These are phyloP conservation scores for Spizellomyces sp. DNA, from an alignment of 192 early-diverging fungal genomes.

Conservation along the genomic window DNA sequence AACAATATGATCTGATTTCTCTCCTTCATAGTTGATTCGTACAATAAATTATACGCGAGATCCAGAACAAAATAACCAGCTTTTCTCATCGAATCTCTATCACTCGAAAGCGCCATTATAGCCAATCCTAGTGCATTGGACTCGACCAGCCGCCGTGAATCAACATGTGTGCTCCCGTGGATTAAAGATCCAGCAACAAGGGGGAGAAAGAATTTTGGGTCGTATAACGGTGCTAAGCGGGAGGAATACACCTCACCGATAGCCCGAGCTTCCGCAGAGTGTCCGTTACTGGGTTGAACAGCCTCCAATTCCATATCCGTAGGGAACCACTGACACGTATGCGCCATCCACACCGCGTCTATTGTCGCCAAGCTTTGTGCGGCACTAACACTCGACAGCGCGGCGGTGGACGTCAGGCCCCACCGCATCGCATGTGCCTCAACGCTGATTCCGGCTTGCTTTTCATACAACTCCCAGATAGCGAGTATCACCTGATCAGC, in stretches of 20 bases:
- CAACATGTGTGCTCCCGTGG: constrained; percentile 49
- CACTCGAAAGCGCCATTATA: constrained; percentile 64
- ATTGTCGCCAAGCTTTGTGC: constrained; percentile 61
- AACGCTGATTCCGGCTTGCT: constrained; percentile 57
- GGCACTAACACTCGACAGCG: constrained; percentile 29
- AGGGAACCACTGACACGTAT: constrained; percentile 54
- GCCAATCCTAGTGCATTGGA: constrained; percentile 69
- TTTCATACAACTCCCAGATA: constrained; percentile 62
- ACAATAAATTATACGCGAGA: constrained; percentile 58
- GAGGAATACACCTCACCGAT: constrained; percentile 31
- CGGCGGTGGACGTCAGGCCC: constrained; percentile 47
- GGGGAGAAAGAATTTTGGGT: constrained; percentile 72
- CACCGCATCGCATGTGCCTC: constrained; percentile 59
- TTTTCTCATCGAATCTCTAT: constrained; percentile 54
- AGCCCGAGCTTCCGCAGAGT: constrained; percentile 6
- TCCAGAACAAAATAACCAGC: constrained; percentile 71
- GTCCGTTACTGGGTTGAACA: too few relatives aligned
- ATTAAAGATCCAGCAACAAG: constrained; percentile 60
- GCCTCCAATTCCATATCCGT: too few relatives aligned
- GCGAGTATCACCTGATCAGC: constrained; percentile 60
- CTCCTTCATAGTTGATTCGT: constrained; percentile 56
- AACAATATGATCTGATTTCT: constrained; percentile 70
- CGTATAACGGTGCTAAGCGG: constrained; percentile 55
- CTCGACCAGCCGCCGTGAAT: constrained; percentile 67
- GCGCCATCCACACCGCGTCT: constrained; percentile 67